phyloP scores from a whole-genome alignment of 2,329 filamentous ascomycete species.

The Sphaerulina musiva region DNA sequence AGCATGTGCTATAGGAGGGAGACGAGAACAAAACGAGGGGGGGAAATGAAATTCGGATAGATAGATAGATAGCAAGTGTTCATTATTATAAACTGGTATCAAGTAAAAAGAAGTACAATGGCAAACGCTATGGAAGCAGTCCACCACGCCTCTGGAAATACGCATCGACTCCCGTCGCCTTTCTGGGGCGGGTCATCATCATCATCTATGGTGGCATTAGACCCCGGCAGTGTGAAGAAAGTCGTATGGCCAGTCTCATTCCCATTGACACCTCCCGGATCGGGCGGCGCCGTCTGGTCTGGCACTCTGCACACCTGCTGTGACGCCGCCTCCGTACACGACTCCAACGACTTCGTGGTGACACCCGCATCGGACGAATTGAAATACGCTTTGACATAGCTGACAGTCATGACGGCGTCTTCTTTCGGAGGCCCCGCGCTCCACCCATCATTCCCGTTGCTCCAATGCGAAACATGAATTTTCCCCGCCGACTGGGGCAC shows the following conservation, averaged over 20 bases:
- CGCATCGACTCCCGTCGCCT: not conserved
- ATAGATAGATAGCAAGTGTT: not conserved
- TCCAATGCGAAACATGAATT: conserved; percentile 68
- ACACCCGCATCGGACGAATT: conserved; percentile 48
- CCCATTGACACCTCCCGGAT: conserved; percentile 9
- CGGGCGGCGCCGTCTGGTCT: conserved; percentile 17
- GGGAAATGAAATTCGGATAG: not conserved
- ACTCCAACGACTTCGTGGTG: not conserved
- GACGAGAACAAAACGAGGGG: not conserved
- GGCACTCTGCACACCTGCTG: conserved; percentile 17
- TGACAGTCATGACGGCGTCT: conserved; percentile 59
- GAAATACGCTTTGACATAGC: conserved; percentile 73
- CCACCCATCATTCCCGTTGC: conserved; percentile 67
- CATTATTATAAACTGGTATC: not conserved
- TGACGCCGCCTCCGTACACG: not conserved
- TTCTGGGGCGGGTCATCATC: not conserved
- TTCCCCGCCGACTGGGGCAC: conserved; percentile 55
- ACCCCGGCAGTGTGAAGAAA: conserved; percentile 12
- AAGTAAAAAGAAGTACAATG: not conserved
- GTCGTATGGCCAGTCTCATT: conserved; percentile 16
- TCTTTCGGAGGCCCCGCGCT: conserved; percentile 60
- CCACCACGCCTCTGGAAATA: conserved; percentile 4
- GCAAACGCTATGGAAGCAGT: not conserved
- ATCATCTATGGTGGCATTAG: not conserved
- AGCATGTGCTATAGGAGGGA: conserved; percentile 9